Evolutionary conservation across 148 eudicot species (phyloP).

Genomic region (Arbutus unedo): DNA sequence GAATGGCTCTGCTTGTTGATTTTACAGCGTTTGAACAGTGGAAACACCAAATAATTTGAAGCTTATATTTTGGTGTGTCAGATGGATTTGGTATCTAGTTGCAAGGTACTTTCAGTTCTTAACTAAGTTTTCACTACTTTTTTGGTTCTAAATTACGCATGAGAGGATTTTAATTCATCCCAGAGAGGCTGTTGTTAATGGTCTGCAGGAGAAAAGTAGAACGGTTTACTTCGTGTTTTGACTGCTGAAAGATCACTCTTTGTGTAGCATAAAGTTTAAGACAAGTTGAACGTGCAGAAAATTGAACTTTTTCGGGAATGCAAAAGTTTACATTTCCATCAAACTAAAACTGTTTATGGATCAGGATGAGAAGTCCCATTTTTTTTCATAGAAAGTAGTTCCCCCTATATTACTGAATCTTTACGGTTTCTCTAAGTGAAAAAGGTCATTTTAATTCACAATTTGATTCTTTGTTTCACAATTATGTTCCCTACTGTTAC

Average conservation of each 20-base stretch:
- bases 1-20: not conserved
- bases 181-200: not conserved
- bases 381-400: not conserved
- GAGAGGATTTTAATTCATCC: not conserved
- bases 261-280: not conserved
- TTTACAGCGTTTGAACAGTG: conserved; percentile 4
- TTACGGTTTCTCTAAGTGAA: not conserved
- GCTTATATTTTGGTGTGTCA: conserved; percentile 4
- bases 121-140: not conserved
- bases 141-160: not conserved
- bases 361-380: not conserved
- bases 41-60: not conserved
- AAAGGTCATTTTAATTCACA: not conserved
- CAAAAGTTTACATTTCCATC: not conserved
- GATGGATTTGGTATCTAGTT: conserved; percentile 75
- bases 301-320: not conserved
- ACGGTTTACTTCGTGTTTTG: not conserved
- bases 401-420: not conserved
- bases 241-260: not conserved
- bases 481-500: not conserved
- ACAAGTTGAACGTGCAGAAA: not conserved
- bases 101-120: conserved; percentile 49
- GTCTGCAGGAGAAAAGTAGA: not conserved
- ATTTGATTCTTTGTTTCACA: not conserved
- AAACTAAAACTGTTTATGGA: not conserved